Base-by-base conservation (phyloP, 2,329 filamentous ascomycete species). In the Botryosphaeria dothidea region DNA sequence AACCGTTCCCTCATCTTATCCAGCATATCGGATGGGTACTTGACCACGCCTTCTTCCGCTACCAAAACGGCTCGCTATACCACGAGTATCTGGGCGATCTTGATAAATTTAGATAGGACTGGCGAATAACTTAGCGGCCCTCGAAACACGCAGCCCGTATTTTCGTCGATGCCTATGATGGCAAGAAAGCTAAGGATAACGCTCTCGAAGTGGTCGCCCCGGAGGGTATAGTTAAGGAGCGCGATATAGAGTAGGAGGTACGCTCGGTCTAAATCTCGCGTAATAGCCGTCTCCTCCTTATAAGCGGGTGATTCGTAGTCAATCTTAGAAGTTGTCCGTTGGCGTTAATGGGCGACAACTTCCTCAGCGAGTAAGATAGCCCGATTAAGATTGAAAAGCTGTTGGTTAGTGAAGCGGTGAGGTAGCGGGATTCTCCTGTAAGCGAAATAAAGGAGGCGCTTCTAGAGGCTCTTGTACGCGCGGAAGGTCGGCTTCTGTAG, bases 71-170 rank as follows among this genome's bases (percentile, higher is more conserved):
- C 65, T 21, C 66, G 60, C 63, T 69, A 43, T 3, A 69, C 41
- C 3, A 71, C 67, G 45, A 71, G 69, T 65, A 71, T 69, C 46
- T 71, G 56, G 1, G 66, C 64, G 3, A 71, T 68, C 64, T 71
- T 71, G 45, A 70, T 68, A 27, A 68, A 71, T 19, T 63, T 68
- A n/a, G 68, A 71, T 4, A 70, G 68, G n/a, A 48, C 51, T 9
- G 66, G 51, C 23, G 65, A 67, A 61, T 66, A 68, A 21, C 34
- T 46, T 9, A 62, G 21, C 15, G 67, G 60, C 38, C 64, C 60
- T 9, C 56, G 43, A 34, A 71, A 67, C 6, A 41, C 49, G 4
- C 48, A 46, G 11, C 56, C 63, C 2, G 2, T 4, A 23, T 58
- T 45, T 5, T 54, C 21, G 43, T 70, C 66, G 4, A 68, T 66